Conservation (phyloP, 225 moss, liverwort and hornwort genomes). For the Thuidium tamariscinum region DNA sequence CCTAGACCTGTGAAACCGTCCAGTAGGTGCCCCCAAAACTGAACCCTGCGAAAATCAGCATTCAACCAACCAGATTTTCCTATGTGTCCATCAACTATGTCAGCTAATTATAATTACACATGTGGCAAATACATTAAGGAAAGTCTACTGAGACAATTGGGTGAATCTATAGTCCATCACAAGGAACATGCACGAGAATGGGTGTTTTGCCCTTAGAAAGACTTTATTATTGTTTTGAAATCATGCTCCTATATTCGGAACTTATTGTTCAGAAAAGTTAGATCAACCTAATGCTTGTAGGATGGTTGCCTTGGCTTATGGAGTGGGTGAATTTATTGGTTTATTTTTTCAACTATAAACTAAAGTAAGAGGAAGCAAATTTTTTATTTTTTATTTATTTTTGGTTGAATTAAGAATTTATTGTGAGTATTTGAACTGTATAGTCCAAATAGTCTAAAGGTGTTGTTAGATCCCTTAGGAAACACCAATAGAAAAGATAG, state of each 20-base stretch:
- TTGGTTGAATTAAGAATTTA: neutral
- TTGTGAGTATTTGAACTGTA: neutral
- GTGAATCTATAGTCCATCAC: too few relatives aligned
- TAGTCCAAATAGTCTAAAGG: fast-evolving
- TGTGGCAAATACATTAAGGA: too few relatives aligned
- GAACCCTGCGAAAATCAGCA: too few relatives aligned
- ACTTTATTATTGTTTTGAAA: too few relatives aligned
- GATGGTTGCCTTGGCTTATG: neutral
- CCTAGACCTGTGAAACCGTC: too few relatives aligned
- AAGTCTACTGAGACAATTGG: too few relatives aligned
- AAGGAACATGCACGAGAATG: too few relatives aligned
- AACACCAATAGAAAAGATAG: neutral
- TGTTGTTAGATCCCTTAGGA: fast-evolving
- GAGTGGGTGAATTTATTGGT: neutral
- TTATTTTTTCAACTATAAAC: fast-evolving
- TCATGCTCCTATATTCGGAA: neutral
- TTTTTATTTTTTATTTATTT: neutral
- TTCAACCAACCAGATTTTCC: too few relatives aligned
- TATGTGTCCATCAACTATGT: too few relatives aligned
- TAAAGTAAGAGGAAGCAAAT: neutral
- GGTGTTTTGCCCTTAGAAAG: too few relatives aligned
- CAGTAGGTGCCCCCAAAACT: too few relatives aligned
- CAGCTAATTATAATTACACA: too few relatives aligned
- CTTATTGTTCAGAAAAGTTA: neutral
- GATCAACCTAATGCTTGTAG: fast-evolving